phyloP scores from a whole-genome alignment of 2,329 filamentous ascomycete genomes.

The Exserohilum rostratum region DNA sequence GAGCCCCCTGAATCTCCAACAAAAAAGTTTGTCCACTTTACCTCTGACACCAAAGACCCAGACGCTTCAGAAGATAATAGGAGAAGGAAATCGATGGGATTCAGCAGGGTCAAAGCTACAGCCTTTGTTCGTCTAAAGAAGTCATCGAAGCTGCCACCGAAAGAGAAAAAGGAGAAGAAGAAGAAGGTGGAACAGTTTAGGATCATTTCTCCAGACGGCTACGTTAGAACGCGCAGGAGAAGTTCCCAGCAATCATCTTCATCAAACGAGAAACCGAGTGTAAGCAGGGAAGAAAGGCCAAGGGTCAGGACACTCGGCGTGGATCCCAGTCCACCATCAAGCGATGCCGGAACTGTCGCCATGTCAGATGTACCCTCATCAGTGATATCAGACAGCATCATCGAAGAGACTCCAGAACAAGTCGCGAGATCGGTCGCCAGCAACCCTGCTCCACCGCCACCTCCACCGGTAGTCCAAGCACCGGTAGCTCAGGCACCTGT shows the following conservation, averaged over 20 bases:
- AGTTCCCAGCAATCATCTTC: constrained; percentile 26
- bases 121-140: constrained; percentile 43
- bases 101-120: constrained; percentile 38
- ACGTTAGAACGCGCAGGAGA: constrained; percentile 29
- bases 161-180: constrained; percentile 40
- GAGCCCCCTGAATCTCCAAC: constrained; percentile 40
- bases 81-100: constrained; percentile 34
- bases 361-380: constrained; percentile 7
- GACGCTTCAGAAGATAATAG: constrained; percentile 34
- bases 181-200: too few relatives aligned
- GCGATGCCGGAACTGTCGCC: constrained; percentile 2
- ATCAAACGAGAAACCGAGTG: constrained; percentile 31
- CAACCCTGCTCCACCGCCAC: constrained; percentile 1
- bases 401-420: constrained; percentile 12
- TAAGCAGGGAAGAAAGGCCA: constrained; percentile 35
- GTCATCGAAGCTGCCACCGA: constrained; percentile 28
- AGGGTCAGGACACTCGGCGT: constrained; percentile 35
- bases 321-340: constrained; percentile 12
- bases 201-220: constrained; percentile 16
- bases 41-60: constrained; percentile 48
- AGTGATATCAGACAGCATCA: constrained; percentile 18
- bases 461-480: constrained; percentile 9
- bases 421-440: constrained; percentile 4
- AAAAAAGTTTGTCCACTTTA: constrained; percentile 45
- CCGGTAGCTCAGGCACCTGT: neutral